Evolutionary conservation across 2,329 filamentous ascomycete genomes (phyloP), one percentile per base, ranked within the genome.

Genomic region (Trichoderma arundinaceum): DNA sequence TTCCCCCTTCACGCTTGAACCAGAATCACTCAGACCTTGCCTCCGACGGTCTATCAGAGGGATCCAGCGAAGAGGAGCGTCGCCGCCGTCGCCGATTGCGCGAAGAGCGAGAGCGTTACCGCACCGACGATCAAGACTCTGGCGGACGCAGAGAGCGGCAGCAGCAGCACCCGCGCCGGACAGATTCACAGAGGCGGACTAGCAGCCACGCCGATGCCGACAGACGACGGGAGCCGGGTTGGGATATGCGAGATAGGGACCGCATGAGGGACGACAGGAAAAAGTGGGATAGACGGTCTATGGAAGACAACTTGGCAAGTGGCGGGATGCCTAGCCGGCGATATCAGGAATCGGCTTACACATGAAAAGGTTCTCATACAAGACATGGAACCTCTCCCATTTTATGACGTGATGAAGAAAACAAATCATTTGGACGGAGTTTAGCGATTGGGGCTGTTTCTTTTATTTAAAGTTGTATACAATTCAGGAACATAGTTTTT

Each of bases 151-250:
- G 77, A 51, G 76, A 77, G 7, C 73, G 77, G 48, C 76, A 77
- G 7, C 73, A 73, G 38, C 70, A 66, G 32, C 77, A 80, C 68
- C 70, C 78, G 12, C 72, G 77, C 35, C 76, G 80, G n/a, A 77
- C 80, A 1, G 80, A 81, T 1, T 70, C 75, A 13, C 74, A 79
- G 33, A 76, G 81, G 53, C 75, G 83, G 51, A 81, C 82, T 3
- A 83, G 82, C 73, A 84, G 82, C 69, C 82, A 84, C 66, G 80
- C 81, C 28, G 82, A 84, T 66, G 74, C 80, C 39, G 82, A 83
- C 66, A 76, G 82, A 22, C 74, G 78, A 51, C 74, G 78, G 10
- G 77, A 78, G 17, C 71, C 74, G 61, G 71, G 71, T 7, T 76
- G 76, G 70, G 78, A 81, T 41, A 15, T 59, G 46, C 56, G 51